A percentile compares a stretch with the other conserved stretches of the same genome.
Conservation (phyloP, 768 basidiomycete genomes). For the Lentinula detonsa region DNA sequence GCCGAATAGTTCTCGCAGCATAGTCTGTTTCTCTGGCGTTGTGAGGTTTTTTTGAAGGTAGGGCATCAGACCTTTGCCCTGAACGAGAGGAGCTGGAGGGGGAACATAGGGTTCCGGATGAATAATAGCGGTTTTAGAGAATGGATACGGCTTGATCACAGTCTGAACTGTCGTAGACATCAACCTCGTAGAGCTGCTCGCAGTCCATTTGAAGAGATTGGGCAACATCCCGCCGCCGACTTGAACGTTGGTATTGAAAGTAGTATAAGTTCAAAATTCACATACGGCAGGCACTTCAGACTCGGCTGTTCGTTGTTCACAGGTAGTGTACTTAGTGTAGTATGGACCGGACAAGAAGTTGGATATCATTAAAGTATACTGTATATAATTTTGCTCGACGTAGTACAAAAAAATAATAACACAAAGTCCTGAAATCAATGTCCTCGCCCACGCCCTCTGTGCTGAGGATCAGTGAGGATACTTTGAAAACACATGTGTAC, state of each 20-base stretch:
- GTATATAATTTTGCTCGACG: background rate
- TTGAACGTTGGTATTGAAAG: background rate
- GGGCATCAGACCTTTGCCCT: slow-evolving; percentile 77
- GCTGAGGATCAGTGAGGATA: slow-evolving; percentile 1
- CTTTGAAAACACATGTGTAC: background rate
- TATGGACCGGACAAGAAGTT: background rate
- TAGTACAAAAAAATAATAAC: background rate
- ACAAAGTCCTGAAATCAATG: slow-evolving; percentile 29
- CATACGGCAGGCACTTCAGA: background rate
- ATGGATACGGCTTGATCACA: slow-evolving; percentile 49
- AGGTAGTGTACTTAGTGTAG: background rate
- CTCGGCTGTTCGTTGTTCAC: too few species aligned
- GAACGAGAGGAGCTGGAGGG: slow-evolving; percentile 29
- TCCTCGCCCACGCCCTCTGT: slow-evolving; percentile 73
- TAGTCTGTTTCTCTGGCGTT: slow-evolving; percentile 60
- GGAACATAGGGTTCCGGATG: slow-evolving; percentile 37
- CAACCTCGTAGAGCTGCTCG: slow-evolving; percentile 19
- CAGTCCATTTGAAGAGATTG: slow-evolving; percentile 27
- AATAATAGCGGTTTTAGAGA: slow-evolving; percentile 62
- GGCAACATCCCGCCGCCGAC: slow-evolving; percentile 24
- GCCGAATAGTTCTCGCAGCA: slow-evolving; percentile 68
- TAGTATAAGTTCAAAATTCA: background rate
- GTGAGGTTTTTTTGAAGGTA: slow-evolving; percentile 62
- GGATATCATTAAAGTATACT: background rate
- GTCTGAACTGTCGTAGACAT: slow-evolving; percentile 37